phyloP scores from a whole-genome alignment of 345 rosid genomes.

The Punica granatum region DNA sequence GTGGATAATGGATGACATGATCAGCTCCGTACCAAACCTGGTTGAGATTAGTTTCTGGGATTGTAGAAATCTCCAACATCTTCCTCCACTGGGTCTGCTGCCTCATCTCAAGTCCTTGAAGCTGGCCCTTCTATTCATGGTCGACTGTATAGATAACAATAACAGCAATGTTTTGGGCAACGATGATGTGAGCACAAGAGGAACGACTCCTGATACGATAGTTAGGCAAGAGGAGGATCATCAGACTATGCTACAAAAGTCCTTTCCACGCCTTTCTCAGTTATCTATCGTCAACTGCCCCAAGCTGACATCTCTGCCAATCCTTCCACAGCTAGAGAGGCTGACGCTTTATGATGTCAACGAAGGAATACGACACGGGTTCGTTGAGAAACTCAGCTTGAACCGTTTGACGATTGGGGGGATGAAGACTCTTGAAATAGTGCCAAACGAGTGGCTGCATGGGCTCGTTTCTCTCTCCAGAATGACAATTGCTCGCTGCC shows the following conservation, averaged over 20 bases:
- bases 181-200: no score
- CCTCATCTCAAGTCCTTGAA: slow-evolving; percentile 1
- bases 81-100: slow-evolving; percentile 8
- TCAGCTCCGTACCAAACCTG: neutral
- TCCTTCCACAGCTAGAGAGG: neutral
- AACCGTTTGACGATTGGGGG: neutral
- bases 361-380: neutral
- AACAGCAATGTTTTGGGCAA: no score
- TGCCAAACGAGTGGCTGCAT: neutral
- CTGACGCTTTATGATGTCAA: neutral
- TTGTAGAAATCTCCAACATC: neutral
- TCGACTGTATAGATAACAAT: neutral
- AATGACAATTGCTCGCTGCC: neutral
- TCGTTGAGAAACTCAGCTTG: neutral
- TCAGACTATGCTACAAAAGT: neutral
- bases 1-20: slow-evolving; percentile 1
- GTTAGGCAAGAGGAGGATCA: no score
- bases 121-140: neutral
- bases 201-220: no score
- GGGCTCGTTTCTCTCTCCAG: no score
- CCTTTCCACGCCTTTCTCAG: slow-evolving; percentile 1
- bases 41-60: neutral
- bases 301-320: neutral
- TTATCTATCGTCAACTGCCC: slow-evolving; percentile 4
- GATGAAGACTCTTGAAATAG: slow-evolving; percentile 4